Conservation (phyloP, 352 stramenopile species). For the Stephanocyclus meneghinianus region DNA sequence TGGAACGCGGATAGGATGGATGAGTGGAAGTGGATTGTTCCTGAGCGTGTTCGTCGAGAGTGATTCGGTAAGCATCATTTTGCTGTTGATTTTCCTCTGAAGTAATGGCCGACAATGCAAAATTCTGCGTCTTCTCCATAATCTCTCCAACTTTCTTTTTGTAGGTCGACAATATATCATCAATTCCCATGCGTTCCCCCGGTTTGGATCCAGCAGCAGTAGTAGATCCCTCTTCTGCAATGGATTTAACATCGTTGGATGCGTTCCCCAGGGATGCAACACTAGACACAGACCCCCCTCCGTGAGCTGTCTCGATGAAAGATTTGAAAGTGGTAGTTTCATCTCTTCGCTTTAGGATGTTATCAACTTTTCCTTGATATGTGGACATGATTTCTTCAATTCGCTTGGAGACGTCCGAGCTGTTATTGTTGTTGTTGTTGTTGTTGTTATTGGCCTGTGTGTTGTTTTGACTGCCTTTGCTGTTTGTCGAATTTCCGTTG, state of each 20-base stretch:
- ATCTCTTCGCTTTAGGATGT: constrained; percentile 25
- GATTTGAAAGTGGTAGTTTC: constrained; percentile 5
- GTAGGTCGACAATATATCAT: constrained; percentile 47
- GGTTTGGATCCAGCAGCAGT: neutral
- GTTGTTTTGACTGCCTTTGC: neutral
- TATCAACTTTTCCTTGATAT: constrained; percentile 45
- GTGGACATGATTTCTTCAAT: constrained; percentile 55
- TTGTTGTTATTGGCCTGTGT: neutral
- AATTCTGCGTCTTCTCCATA: constrained; percentile 17
- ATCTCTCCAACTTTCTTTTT: constrained; percentile 50
- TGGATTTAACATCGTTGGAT: neutral
- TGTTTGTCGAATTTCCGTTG: neutral
- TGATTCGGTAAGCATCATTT: neutral
- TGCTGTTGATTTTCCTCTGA: neutral
- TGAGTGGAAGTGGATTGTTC: neutral
- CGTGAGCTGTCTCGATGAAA: neutral
- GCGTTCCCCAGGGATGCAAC: neutral
- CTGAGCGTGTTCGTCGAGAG: neutral
- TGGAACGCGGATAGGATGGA: constrained; percentile 3
- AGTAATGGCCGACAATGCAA: neutral
- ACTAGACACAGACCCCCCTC: neutral
- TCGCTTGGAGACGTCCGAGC: constrained; percentile 9
- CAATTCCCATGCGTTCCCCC: constrained; percentile 10
- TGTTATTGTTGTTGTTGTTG: constrained; percentile 1
- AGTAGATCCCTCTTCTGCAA: neutral